Evolutionary conservation across 2,329 filamentous ascomycete genomes (phyloP).

Genomic region (Ilyonectria mors-panacis): DNA sequence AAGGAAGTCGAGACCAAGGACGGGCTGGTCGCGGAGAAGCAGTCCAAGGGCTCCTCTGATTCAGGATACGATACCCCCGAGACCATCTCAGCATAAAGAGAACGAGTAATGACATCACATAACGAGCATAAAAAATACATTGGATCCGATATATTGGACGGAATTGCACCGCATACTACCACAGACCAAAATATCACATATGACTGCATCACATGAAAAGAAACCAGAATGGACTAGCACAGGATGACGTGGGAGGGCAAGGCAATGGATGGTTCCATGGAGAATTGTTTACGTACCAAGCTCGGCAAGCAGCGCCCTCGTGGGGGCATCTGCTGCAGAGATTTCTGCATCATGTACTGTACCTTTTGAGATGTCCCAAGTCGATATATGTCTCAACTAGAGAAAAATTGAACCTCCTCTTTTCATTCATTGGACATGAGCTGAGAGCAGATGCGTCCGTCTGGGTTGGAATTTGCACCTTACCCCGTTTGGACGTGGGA

Average conservation of each 20-base stretch:
- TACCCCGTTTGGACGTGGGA: slow-evolving; percentile 2
- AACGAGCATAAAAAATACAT: slow-evolving; percentile 8
- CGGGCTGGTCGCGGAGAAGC: slow-evolving; percentile 24
- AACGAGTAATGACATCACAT: slow-evolving; percentile 22
- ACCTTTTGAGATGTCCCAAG: neutral
- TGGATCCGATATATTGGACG: neutral
- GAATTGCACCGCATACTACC: neutral
- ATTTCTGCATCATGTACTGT: slow-evolving; percentile 5
- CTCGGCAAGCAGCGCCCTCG: neutral
- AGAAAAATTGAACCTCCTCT: neutral
- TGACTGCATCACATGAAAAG: slow-evolving; percentile 7
- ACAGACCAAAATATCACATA: neutral
- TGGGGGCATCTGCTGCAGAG: slow-evolving; percentile 6
- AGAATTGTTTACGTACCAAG: neutral
- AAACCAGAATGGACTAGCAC: slow-evolving; percentile 10
- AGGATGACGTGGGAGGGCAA: slow-evolving; percentile 28
- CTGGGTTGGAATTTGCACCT: neutral
- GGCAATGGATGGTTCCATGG: neutral
- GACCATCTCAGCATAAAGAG: slow-evolving; percentile 30
- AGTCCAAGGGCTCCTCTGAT: slow-evolving; percentile 51
- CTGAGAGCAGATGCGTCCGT: neutral
- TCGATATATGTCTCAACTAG: slow-evolving; percentile 6
- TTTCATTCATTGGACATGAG: neutral
- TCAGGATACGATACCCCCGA: slow-evolving; percentile 53
- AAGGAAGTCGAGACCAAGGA: slow-evolving; percentile 25